Percentiles rank a stretch among this genome's conserved stretches.
Evolutionary conservation across 1,284 basidiomycete species (phyloP).

Genomic region (Ustilago hordei): DNA sequence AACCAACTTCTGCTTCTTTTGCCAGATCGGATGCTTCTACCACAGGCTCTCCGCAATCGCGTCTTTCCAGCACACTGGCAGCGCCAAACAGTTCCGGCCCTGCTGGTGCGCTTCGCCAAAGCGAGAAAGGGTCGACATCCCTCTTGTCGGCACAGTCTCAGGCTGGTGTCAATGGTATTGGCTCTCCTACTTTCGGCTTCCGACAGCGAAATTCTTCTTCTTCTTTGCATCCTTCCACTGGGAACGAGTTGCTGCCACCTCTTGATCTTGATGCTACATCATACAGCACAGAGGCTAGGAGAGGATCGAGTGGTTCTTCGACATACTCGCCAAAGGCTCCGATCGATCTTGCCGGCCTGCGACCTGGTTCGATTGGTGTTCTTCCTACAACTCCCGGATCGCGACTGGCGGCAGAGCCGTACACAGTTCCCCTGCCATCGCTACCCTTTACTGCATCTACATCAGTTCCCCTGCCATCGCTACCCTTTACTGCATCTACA

Average conservation of each 20-base stretch:
- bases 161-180: slow-evolving; percentile 15
- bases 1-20: slow-evolving; percentile 20
- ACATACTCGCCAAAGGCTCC: slow-evolving; percentile 10
- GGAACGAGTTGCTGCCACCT: slow-evolving; percentile 28
- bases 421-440: slow-evolving; percentile 32
- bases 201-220: slow-evolving; percentile 6
- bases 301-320: slow-evolving; percentile 19
- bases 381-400: neutral
- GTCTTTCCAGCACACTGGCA: neutral
- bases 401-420: slow-evolving; percentile 11
- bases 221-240: slow-evolving; percentile 22
- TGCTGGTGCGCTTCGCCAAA: neutral
- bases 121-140: neutral
- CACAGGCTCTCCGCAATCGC: slow-evolving; percentile 7
- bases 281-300: slow-evolving; percentile 4
- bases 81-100: neutral
- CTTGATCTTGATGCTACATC: slow-evolving; percentile 13
- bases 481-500: slow-evolving; percentile 25
- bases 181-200: slow-evolving; percentile 31
- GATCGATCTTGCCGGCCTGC: slow-evolving; percentile 13
- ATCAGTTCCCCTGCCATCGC: slow-evolving; percentile 22
- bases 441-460: slow-evolving; percentile 27
- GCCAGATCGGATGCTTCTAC: slow-evolving; percentile 7
- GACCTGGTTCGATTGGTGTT: slow-evolving; percentile 16
- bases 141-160: neutral